Evolutionary conservation across 441 rosid species (phyloP), one percentile per base, ranked within the genome.

Genomic region (Theobroma grandiflorum): DNA sequence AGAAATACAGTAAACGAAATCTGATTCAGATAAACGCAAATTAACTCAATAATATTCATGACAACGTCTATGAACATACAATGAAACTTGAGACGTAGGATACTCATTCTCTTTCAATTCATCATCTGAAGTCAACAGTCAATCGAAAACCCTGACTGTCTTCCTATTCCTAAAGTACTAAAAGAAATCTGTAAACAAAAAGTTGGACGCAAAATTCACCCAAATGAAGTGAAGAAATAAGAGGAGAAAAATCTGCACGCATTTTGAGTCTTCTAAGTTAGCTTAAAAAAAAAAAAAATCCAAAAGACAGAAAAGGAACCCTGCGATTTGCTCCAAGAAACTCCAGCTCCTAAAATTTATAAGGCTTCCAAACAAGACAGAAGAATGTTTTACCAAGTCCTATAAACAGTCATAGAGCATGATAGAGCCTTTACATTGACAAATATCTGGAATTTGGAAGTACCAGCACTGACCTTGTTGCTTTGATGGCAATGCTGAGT

Each of bases 391-490:
- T 74, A 62, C 78, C 74, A 38, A 78, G 37, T 45, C 20, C 8
- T 52, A 69, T 10, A 59, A 79, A 63, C n/a, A 77, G 59, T 68
- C 38, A 50, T 35, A 57, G 14, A 50, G 58, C 70, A 75, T 2
- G 73, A 78, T 75, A 49, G 67, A 61, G 45, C 81, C 71, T 80
- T 65, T 38, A 79, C 75, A 81, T 70, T 67, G 68, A 81, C 58
- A 78, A 78, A 62, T 70, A 74, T 58, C 74, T 40, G 78, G 76
- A 79, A 73, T 61, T 69, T 78, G 80, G 69, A 70, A 74, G 75
- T 42, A 74, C 78, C 33, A 33, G 82, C 67, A 75, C 79, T 59
- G 63, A 87, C 87, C 90, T 85, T 76, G 73, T 75, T 81, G 82
- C 82, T 80, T 80, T 69, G 79, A 73, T 22, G 49, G 59, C 37